Conservation (phyloP, 2,329 filamentous ascomycete species). For the Tolypocladium tundrense region DNA sequence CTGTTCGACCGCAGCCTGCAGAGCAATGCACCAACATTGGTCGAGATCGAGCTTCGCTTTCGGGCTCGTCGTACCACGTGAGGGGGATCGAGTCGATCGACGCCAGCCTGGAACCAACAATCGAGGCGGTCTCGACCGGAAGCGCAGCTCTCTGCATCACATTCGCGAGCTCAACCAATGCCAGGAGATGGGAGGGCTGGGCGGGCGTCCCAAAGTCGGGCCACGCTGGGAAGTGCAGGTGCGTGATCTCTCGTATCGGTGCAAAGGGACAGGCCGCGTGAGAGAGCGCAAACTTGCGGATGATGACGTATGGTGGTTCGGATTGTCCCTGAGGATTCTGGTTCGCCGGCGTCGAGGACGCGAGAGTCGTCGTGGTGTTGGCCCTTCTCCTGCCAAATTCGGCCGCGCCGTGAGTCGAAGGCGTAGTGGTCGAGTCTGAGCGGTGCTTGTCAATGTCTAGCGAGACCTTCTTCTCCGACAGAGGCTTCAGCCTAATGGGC, state of each 20-base stretch:
- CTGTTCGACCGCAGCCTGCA: constrained; percentile 89
- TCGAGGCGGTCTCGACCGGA: constrained; percentile 32
- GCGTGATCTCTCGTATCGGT: constrained; percentile 84
- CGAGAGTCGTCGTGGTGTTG: constrained; percentile 39
- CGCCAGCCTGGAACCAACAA: constrained; percentile 19
- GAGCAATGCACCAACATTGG: constrained; percentile 92
- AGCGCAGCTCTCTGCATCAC: constrained; percentile 53
- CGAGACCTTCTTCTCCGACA: constrained; percentile 76
- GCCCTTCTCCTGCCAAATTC: constrained; percentile 41
- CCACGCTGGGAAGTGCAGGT: constrained; percentile 93
- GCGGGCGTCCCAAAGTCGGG: constrained; percentile 93
- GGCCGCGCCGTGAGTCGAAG: constrained; percentile 12
- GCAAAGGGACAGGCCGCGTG: constrained; percentile 70
- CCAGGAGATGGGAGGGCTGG: constrained; percentile 75
- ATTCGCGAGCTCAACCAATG: constrained; percentile 81
- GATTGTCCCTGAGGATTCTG: constrained; percentile 18
- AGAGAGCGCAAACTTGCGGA: constrained; percentile 78
- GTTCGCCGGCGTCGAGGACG: constrained; percentile 19
- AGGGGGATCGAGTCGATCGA: constrained; percentile 21
- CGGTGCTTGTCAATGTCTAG: constrained; percentile 55
- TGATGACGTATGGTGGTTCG: constrained; percentile 65
- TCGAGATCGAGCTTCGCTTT: constrained; percentile 38
- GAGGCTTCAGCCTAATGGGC: constrained; percentile 58
- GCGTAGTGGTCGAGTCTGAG: constrained; percentile 21
- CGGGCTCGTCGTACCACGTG: constrained; percentile 49